These are phyloP conservation scores for Kregervanrija fluxuum DNA, from an alignment of 805 yeast species.

Conservation along the genomic window DNA sequence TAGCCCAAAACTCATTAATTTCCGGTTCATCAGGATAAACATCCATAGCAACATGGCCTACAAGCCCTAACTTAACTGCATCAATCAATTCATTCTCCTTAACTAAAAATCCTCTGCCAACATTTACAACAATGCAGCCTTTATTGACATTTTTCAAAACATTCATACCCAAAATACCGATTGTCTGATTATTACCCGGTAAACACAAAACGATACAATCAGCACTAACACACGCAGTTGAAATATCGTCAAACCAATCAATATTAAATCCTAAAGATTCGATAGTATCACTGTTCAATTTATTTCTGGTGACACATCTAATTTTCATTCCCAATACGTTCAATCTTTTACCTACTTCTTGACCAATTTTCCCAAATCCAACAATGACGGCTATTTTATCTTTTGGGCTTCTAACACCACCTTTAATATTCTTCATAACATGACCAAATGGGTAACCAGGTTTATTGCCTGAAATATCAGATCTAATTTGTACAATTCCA, in stretches of 20 bases:
- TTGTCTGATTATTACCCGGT: constrained; percentile 57
- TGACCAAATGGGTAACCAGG: constrained; percentile 15
- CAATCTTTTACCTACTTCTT: constrained; percentile 51
- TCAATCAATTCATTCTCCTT: constrained; percentile 58
- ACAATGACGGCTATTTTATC: constrained; percentile 56
- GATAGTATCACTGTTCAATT: constrained; percentile 31
- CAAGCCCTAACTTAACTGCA: constrained; percentile 53
- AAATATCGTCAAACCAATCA: constrained; percentile 38
- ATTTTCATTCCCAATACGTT: constrained; percentile 56
- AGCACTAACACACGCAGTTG: constrained; percentile 24
- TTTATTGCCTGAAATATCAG: constrained; percentile 7
- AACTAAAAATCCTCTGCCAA: constrained; percentile 68
- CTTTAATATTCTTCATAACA: constrained; percentile 6
- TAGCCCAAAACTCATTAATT: constrained; percentile 21
- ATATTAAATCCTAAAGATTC: constrained; percentile 37
- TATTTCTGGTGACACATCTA: constrained; percentile 51
- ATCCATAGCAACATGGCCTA: constrained; percentile 64
- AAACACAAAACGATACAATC: constrained; percentile 61
- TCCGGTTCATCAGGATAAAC: constrained; percentile 62
- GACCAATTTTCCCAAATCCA: constrained; percentile 75
- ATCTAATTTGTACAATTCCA: constrained; percentile 38
- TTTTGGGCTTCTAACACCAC: constrained; percentile 1
- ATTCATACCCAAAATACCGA: constrained; percentile 42
- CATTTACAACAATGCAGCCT: constrained; percentile 60
- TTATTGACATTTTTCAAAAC: constrained; percentile 40